Evolutionary conservation across 2,329 filamentous ascomycete species (phyloP).

Genomic region (Neonectria hederae): DNA sequence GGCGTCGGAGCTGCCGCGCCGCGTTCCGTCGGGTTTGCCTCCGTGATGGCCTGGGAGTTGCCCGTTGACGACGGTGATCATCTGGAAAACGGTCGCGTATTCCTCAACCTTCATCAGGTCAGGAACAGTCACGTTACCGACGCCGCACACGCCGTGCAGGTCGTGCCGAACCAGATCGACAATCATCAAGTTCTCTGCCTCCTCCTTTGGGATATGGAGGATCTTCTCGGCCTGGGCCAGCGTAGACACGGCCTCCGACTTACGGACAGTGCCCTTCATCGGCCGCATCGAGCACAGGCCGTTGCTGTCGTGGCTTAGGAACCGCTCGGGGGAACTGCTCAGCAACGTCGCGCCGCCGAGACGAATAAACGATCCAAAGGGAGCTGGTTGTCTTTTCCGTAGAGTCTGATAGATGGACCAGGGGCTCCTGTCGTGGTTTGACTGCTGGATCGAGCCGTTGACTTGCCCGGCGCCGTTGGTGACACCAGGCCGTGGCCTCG

Average conservation of each 20-base stretch:
- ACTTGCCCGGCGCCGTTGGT: constrained; percentile 6
- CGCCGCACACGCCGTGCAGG: constrained; percentile 83
- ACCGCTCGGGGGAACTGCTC: constrained; percentile 88
- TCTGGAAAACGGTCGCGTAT: constrained; percentile 89
- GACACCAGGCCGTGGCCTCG: constrained; percentile 37
- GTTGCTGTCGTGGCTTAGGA: constrained; percentile 66
- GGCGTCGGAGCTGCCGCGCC: constrained; percentile 12
- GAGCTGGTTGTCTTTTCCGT: constrained; percentile 77
- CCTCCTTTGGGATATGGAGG: constrained; percentile 85
- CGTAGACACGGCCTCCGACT: constrained; percentile 71
- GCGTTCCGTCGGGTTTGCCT: constrained; percentile 23
- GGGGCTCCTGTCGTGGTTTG: constrained; percentile 46
- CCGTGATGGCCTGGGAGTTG: constrained; percentile 53
- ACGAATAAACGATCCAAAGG: constrained; percentile 84
- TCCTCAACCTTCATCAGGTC: constrained; percentile 89
- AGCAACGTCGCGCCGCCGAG: constrained; percentile 77
- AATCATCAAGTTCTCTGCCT: constrained; percentile 98
- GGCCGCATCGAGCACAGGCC: constrained; percentile 83
- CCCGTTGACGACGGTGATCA: constrained; percentile 88
- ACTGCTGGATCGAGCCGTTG: constrained; percentile 2
- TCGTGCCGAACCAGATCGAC: constrained; percentile 96
- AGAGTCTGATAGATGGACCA: constrained; percentile 81
- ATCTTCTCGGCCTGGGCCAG: constrained; percentile 76
- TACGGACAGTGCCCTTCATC: constrained; percentile 97
- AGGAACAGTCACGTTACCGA: constrained; percentile 76